Conservation (phyloP, 192 early-diverging fungal genomes). For the Spinellus fusiger region DNA sequence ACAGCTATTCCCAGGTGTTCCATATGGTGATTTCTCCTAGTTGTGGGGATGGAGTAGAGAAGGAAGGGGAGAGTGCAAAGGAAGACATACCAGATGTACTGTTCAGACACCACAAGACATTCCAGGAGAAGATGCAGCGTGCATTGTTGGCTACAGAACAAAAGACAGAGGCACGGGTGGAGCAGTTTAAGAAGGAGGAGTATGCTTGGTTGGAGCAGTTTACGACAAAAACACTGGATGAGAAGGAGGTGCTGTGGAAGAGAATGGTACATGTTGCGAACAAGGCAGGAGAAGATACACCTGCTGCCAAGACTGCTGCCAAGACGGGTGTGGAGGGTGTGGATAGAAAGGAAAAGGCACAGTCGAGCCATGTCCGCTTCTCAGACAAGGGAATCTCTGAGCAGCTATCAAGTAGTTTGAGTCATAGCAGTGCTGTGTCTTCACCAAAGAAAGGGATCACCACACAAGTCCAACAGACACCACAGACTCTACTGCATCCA, state of each 20-base stretch:
- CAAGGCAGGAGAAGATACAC: background rate
- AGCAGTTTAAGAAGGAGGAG: constrained; percentile 10
- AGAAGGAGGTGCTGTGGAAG: constrained; percentile 7
- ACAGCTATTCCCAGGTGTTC: background rate
- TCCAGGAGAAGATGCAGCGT: background rate
- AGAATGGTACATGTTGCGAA: background rate
- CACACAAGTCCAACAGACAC: background rate
- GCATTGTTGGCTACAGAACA: background rate
- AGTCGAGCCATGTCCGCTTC: background rate
- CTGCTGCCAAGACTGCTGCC: background rate
- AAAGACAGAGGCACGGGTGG: constrained; percentile 4
- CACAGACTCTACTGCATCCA: background rate
- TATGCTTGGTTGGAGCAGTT: background rate
- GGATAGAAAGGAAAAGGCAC: too few species aligned
- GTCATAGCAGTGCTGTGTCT: background rate
- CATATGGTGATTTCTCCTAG: background rate
- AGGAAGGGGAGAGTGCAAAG: too few species aligned
- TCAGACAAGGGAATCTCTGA: background rate
- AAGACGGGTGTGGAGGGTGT: too few species aligned
- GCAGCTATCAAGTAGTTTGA: background rate
- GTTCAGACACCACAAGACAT: background rate
- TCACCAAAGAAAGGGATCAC: background rate
- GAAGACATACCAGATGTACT: background rate
- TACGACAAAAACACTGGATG: constrained; percentile 6
- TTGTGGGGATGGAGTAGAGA: too few species aligned